Evolutionary conservation across 1,139 yeast genomes (phyloP).

Genomic region (Petasospora fabianii): DNA sequence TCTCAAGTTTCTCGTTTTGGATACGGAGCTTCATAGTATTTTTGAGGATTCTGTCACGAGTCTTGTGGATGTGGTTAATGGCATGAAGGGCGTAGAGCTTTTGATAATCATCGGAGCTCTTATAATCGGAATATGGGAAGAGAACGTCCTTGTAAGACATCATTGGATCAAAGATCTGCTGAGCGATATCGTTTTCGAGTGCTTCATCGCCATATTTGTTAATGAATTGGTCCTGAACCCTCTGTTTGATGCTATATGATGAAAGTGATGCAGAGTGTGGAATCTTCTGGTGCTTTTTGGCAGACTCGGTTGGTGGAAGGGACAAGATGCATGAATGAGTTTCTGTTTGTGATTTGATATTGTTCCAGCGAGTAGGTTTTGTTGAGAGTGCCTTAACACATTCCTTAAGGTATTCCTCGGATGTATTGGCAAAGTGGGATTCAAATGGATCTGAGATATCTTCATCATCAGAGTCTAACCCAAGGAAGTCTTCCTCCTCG

Average conservation of each 20-base stretch:
- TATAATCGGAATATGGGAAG: constrained; percentile 51
- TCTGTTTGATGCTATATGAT: constrained; percentile 33
- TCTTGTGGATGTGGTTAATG: constrained; percentile 78
- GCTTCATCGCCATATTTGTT: constrained; percentile 23
- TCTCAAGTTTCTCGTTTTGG: constrained; percentile 41
- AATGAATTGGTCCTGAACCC: constrained; percentile 24
- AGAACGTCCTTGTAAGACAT: constrained; percentile 71
- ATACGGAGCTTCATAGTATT: constrained; percentile 59
- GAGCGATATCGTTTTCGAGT: constrained; percentile 17
- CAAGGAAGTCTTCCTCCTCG: constrained; percentile 28
- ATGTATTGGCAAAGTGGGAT: constrained; percentile 61
- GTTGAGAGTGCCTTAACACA: constrained; percentile 13
- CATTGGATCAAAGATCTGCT: constrained; percentile 53
- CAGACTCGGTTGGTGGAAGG: constrained; percentile 18
- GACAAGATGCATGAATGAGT: constrained; percentile 17
- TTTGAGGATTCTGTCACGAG: constrained; percentile 76
- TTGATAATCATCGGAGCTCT: constrained; percentile 47
- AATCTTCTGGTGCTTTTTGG: constrained; percentile 12
- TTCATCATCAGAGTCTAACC: constrained; percentile 32
- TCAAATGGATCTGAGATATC: constrained; percentile 63
- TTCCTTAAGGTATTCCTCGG: constrained; percentile 39
- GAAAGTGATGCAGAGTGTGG: constrained; percentile 24
- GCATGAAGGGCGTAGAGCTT: constrained; percentile 68
- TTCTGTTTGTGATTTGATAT: constrained; percentile 10
- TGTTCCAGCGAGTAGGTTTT: constrained; percentile 18